Evolutionary conservation across 1,284 basidiomycete genomes (phyloP).

Genomic region (Cystobasidium sp.): DNA sequence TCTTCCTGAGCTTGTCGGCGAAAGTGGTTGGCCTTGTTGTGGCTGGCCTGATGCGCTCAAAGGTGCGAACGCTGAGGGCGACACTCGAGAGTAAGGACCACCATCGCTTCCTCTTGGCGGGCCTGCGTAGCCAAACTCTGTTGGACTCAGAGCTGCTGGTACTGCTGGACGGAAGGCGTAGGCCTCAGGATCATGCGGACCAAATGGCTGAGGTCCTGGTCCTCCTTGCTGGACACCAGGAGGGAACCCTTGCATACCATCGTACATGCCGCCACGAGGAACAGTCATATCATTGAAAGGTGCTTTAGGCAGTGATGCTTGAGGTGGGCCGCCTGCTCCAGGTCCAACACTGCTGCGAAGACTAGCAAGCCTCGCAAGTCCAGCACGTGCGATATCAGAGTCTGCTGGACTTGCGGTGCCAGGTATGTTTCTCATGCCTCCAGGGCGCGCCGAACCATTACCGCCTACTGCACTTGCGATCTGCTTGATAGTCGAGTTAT

Average conservation of each 20-base stretch:
- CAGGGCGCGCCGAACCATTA: neutral
- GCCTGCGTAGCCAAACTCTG: conserved; percentile 35
- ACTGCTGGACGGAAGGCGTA: conserved; percentile 25
- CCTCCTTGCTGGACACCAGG: neutral
- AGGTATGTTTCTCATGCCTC: neutral
- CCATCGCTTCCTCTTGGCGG: conserved; percentile 7
- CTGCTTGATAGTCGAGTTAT: conserved; percentile 53
- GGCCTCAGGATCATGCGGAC: conserved; percentile 27
- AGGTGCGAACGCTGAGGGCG: conserved; percentile 48
- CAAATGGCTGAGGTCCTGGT: neutral
- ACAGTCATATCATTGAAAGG: neutral
- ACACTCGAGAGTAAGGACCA: conserved; percentile 48
- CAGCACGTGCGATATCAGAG: conserved; percentile 27
- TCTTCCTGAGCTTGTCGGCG: conserved; percentile 47
- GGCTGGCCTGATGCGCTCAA: conserved; percentile 32
- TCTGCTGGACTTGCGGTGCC: conserved; percentile 3
- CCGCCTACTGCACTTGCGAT: conserved; percentile 51
- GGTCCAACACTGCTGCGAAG: conserved; percentile 11
- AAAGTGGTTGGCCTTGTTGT: conserved; percentile 45
- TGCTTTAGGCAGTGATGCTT: neutral
- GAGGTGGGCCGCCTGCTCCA: neutral
- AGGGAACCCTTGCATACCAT: conserved; percentile 25
- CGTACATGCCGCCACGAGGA: neutral
- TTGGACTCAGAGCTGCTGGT: conserved; percentile 23
- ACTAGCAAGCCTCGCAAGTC: conserved; percentile 24